A percentile compares a stretch with the other conserved stretches of the same genome.
Evolutionary conservation across 2,329 filamentous ascomycete species (phyloP).

Genomic region (Alternaria infectoria): DNA sequence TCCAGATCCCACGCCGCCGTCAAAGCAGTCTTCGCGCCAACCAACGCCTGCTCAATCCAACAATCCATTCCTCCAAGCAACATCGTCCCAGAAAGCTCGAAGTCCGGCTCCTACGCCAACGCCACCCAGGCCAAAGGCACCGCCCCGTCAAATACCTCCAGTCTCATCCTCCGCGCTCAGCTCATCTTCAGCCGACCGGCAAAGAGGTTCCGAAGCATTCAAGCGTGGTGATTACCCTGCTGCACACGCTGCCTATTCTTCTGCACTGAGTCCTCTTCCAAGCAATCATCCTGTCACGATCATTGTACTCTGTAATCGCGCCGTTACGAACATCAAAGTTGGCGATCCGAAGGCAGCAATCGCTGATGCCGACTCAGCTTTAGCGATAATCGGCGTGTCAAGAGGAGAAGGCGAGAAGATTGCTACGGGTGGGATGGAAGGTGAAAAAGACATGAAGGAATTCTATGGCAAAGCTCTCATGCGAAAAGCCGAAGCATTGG

Average conservation of each 20-base stretch:
- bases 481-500: conserved; percentile 92
- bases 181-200: conserved; percentile 77
- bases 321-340: conserved; percentile 87
- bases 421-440: conserved; percentile 64
- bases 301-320: conserved; percentile 88
- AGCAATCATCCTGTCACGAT: conserved; percentile 81
- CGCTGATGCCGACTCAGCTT: conserved; percentile 79
- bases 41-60: conserved; percentile 46
- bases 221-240: conserved; percentile 91
- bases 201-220: conserved; percentile 85
- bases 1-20: conserved; percentile 29
- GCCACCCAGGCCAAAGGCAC: conserved; percentile 55
- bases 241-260: conserved; percentile 82
- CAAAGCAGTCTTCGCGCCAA: conserved; percentile 35
- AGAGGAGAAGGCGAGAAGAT: conserved; percentile 84
- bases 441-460: conserved; percentile 83
- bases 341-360: conserved; percentile 90
- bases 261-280: conserved; percentile 77
- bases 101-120: conserved; percentile 51
- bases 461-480: conserved; percentile 93
- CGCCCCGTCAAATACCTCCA: conserved; percentile 67
- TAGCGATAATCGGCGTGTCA: conserved; percentile 78
- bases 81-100: conserved; percentile 31
- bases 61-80: conserved; percentile 47
- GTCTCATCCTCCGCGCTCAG: conserved; percentile 73